These are phyloP conservation scores for Sequoia sempervirens DNA, from an alignment of 75 land plant species.

Conservation along the genomic window DNA sequence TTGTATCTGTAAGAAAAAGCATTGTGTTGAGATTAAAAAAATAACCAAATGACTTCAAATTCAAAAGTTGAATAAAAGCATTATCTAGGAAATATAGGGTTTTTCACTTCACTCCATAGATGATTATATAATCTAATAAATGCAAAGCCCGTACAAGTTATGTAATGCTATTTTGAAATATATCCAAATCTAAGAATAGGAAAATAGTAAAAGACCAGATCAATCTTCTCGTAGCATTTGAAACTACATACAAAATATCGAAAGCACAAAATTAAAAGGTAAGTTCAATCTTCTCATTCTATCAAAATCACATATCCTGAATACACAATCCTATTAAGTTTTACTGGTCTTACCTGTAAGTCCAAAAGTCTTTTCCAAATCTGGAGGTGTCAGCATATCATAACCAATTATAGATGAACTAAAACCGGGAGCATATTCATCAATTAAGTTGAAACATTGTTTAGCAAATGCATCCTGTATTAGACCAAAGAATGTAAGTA, in stretches of 20 bases:
- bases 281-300: not conserved
- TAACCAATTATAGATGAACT: slow-evolving; percentile 82
- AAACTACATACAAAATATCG: not conserved
- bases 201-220: not conserved
- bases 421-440: slow-evolving; percentile 99
- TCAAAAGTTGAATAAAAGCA: too few relatives aligned
- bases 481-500: not conserved
- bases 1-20: too few relatives aligned
- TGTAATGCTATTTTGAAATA: not conserved
- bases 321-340: not conserved
- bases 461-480: slow-evolving; percentile 79
- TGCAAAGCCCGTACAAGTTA: not conserved
- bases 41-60: too few relatives aligned
- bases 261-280: not conserved
- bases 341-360: slow-evolving; percentile 61
- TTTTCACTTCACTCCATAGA: not conserved
- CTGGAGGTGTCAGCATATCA: slow-evolving; percentile 98
- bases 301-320: not conserved
- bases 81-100: too few relatives aligned
- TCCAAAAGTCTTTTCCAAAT: slow-evolving; percentile 84
- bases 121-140: not conserved
- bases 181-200: not conserved
- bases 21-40: too few relatives aligned
- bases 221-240: not conserved
- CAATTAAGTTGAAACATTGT: slow-evolving; percentile 79